Conservation (phyloP, 257 asterid genomes). For the Rehmannia glutinosa region DNA sequence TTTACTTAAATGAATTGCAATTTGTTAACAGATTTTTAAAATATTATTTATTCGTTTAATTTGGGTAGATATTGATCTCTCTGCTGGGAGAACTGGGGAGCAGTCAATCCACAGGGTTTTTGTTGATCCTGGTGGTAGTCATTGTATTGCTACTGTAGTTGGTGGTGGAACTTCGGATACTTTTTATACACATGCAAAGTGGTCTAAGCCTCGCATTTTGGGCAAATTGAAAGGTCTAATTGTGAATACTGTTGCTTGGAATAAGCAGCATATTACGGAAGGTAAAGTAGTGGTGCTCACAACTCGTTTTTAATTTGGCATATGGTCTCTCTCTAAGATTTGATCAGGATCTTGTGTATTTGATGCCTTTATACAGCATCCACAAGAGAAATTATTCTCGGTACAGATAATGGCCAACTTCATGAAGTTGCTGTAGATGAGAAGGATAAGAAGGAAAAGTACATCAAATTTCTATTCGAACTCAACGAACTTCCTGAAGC, state of each 20-base stretch:
- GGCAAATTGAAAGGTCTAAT: conserved; percentile 72
- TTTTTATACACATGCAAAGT: conserved; percentile 82
- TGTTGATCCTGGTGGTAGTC: conserved; percentile 96
- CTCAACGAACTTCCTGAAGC: conserved; percentile 90
- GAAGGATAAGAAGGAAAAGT: conserved; percentile 96
- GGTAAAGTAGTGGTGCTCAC: conserved; percentile 37
- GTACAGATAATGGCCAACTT: conserved; percentile 91
- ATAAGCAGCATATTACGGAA: conserved; percentile 85
- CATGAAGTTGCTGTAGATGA: conserved; percentile 85
- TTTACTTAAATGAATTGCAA: not conserved
- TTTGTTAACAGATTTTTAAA: not conserved
- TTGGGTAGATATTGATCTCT: conserved; percentile 79
- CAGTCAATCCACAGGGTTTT: conserved; percentile 88
- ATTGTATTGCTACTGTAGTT: conserved; percentile 83
- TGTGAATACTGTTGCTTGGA: conserved; percentile 92
- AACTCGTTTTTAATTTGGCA: conserved; percentile 4
- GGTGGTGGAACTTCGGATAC: conserved; percentile 95
- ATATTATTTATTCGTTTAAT: not conserved
- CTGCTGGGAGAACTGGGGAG: conserved; percentile 88
- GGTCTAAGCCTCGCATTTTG: conserved; percentile 88
- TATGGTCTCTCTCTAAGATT: not conserved
- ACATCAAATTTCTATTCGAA: conserved; percentile 74
- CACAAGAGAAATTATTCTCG: conserved; percentile 89
- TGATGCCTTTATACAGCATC: conserved; percentile 54
- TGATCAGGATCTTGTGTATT: conserved; percentile 17